These are phyloP conservation scores for Talaromyces sp. DNA, from an alignment of 2,329 filamentous ascomycete species.

Conservation along the genomic window DNA sequence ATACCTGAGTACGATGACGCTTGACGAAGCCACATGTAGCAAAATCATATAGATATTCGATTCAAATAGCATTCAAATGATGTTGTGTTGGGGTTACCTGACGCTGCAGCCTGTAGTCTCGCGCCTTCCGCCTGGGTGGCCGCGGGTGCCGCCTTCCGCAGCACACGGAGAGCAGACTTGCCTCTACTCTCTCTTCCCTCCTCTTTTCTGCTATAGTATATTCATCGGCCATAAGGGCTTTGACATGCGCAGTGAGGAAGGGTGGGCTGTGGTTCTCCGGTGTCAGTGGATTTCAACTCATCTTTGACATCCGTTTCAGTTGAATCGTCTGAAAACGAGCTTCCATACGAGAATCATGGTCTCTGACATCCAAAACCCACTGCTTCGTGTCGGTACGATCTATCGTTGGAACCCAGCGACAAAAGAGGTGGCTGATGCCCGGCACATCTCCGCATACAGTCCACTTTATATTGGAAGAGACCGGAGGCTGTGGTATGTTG, in stretches of 20 bases:
- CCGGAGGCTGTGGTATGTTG: slow-evolving; percentile 24
- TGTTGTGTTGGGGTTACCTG: background rate
- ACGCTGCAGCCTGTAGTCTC: background rate
- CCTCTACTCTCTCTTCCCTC: background rate
- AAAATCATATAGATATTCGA: background rate
- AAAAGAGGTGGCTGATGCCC: slow-evolving; percentile 8
- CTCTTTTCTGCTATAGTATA: background rate
- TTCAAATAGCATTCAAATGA: background rate
- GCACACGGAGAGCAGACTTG: background rate
- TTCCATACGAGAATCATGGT: background rate
- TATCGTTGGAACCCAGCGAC: slow-evolving; percentile 18
- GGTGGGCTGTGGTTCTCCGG: too few relatives aligned
- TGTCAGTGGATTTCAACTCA: too few relatives aligned
- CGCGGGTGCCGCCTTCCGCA: background rate
- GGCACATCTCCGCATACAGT: slow-evolving; percentile 24
- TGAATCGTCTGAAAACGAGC: too few relatives aligned
- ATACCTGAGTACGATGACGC: background rate
- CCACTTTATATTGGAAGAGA: slow-evolving; percentile 35
- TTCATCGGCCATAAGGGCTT: background rate
- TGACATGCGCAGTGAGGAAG: too few relatives aligned
- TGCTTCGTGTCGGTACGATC: slow-evolving; percentile 18
- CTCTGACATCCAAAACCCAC: background rate
- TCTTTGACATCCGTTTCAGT: too few relatives aligned
- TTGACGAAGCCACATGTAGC: background rate
- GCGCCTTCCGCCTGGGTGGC: background rate